These are phyloP conservation scores for Trichocladium uniseriatum DNA, from an alignment of 495 filamentous ascomycete species.

Conservation along the genomic window DNA sequence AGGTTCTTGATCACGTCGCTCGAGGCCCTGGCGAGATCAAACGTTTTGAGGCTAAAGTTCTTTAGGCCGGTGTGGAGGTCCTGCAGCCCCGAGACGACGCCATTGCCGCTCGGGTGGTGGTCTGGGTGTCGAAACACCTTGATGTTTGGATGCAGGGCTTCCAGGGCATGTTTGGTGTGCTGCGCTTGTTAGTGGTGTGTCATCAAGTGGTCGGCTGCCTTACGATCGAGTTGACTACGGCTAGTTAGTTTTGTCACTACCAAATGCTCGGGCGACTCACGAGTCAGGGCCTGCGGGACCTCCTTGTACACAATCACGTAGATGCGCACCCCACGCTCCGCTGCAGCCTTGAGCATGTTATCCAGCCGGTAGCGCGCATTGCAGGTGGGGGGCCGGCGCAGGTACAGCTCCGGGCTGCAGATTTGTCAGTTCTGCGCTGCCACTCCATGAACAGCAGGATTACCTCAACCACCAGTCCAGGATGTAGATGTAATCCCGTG, in stretches of 20 bases:
- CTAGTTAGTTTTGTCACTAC: constrained; percentile 3
- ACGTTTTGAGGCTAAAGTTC: constrained; percentile 38
- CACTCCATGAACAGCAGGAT: neutral
- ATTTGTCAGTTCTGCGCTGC: constrained; percentile 1
- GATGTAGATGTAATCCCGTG: constrained; percentile 81
- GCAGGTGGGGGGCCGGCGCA: constrained; percentile 72
- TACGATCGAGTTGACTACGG: constrained; percentile 55
- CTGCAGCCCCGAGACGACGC: constrained; percentile 32
- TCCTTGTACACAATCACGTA: constrained; percentile 97
- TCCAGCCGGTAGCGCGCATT: constrained; percentile 84
- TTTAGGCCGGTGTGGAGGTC: constrained; percentile 27
- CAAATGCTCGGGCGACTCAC: constrained; percentile 44
- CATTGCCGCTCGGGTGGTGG: constrained; percentile 65
- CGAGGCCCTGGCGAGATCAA: constrained; percentile 49
- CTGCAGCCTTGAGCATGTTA: constrained; percentile 77
- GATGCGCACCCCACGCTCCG: constrained; percentile 76
- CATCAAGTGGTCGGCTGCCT: neutral
- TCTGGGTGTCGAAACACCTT: constrained; percentile 88
- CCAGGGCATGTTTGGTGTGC: constrained; percentile 79
- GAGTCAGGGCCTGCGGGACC: constrained; percentile 72
- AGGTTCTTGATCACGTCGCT: constrained; percentile 60
- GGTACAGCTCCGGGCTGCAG: constrained; percentile 66
- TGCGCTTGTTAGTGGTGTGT: constrained; percentile 12
- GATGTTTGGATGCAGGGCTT: constrained; percentile 77
- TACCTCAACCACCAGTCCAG: constrained; percentile 83